Evolutionary conservation across 2,329 filamentous ascomycete genomes (phyloP), one percentile per base, ranked within the genome.

Genomic region (Monilinia laxa): DNA sequence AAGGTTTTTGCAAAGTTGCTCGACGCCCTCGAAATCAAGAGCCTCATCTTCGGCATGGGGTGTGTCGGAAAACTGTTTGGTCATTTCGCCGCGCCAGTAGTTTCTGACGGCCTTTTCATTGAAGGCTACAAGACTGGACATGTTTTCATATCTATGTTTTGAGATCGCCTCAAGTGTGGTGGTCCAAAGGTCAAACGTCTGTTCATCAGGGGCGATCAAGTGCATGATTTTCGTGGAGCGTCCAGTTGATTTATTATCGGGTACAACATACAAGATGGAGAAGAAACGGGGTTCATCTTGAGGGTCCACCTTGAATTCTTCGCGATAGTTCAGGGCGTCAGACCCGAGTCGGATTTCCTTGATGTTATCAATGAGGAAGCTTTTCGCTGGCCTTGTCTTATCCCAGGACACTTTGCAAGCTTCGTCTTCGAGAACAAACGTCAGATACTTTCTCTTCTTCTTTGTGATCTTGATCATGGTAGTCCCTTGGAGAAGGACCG

Each of bases 301-400:
- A 62, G 89, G 85, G 0, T 88, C 80, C 28, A 95, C 81, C 51
- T 87, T 86, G 75, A 90, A 91, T 77, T 97, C 93, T 73, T 94
- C 88, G 53, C 92, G 90, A 76, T 97, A 96, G 76, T 96, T 94
- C 67, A 91, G 87, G 23, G 94, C 92, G 76, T 98, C 92, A 16
- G 85, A 85, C 23, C 92, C 93, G 45, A 89, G 87, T 69, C 93
- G 88, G 58, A 98, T 93, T 75, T 97, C 93, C 74, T 91, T 90
- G 74, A 99, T 94, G 76, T 98, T 93, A 74, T 99, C 95, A 70
- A 99, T 91, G 77, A 96, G 96, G 70, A 99, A 90, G 64, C 87
- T 88, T 77, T 97, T 98, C 31, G 87, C 86, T 0, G 90, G 88
- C 47, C 91, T 88, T 11, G 84, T 86, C 57, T 87, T 85, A 77